Evolutionary conservation across 371 early-diverging fungal species (phyloP).

Genomic region (Lichtheimia corymbifera): DNA sequence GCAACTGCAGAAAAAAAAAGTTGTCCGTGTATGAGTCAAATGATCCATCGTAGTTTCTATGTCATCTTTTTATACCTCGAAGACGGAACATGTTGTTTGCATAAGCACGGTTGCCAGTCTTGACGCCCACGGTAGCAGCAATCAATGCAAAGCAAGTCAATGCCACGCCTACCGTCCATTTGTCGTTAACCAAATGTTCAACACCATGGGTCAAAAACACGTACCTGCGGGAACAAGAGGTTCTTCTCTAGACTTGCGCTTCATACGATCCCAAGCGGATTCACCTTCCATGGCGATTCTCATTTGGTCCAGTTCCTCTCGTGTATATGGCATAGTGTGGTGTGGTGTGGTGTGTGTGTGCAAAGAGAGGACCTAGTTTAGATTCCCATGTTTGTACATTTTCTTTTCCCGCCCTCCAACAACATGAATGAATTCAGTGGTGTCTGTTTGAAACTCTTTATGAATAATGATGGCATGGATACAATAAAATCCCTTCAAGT

Average conservation of each 20-base stretch:
- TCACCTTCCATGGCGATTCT: constrained; percentile 43
- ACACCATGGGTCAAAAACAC: neutral
- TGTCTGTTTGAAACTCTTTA: no score
- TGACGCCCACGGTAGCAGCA: constrained; percentile 52
- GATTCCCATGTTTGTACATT: no score
- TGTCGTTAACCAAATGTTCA: neutral
- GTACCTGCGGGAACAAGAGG: constrained; percentile 55
- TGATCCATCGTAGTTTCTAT: neutral
- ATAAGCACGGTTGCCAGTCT: constrained; percentile 46
- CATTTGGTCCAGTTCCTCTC: constrained; percentile 46
- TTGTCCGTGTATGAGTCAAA: neutral
- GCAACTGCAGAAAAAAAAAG: constrained; percentile 28
- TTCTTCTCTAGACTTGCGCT: constrained; percentile 48
- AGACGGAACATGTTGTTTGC: constrained; percentile 55
- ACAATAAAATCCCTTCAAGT: no score
- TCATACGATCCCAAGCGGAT: constrained; percentile 41
- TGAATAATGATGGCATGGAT: no score
- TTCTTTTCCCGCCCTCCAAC: no score
- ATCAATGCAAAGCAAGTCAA: constrained; percentile 53
- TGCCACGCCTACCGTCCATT: constrained; percentile 35
- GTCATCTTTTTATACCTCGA: constrained; percentile 31
- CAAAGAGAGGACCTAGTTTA: no score
- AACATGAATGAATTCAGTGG: no score
- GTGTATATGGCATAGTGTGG: constrained; percentile 16
- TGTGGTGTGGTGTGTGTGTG: no score